Evolutionary conservation across 1,284 basidiomycete genomes (phyloP), one percentile per base, ranked within the genome.

Genomic region (Ganoderma lucidum): DNA sequence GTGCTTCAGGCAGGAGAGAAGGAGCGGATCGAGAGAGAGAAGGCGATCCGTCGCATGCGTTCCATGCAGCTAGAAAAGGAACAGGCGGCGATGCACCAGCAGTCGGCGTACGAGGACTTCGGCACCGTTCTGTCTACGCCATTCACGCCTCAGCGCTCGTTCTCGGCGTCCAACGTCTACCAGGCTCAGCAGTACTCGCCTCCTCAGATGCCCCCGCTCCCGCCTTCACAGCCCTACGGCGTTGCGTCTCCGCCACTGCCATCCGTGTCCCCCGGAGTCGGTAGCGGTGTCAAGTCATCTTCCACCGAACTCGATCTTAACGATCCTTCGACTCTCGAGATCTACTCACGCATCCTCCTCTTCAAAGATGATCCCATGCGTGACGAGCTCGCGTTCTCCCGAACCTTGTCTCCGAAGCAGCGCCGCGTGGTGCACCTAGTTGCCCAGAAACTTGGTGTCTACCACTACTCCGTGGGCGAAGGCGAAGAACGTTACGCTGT

Each of bases 321-420:
- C 78, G 97, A 99, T 80, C 92, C 97, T 1, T 91, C 93, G 44
- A 97, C 96, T 10, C 86, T 99, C 73, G 96, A 99, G 80, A 98
- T 99, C 75, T 99, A 99, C 80, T 99, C 97, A 67, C 89, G 97
- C 73, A 96, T 99, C 67, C 84, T 99, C 60, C 87, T 99, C 55
- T 99, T 99, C 91, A 98, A 98, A 83, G 97, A 98, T 77, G 97
- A 99, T 80, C 92, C 89, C 73, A 97, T 99, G 95, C 90, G 98
- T 42, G 97, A 99, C 76, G 97, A 99, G 81, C 90, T 99, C 53
- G 94, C 96, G 5, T 99, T 99, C 80, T 97, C 96, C 42, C 86
- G 95, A 71, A 92, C 92, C 23, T 87, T 99, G 23, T 87, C 89
- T 28, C 88, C 96, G 19, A 93, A 93, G 78, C 97, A 99, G 81